phyloP scores from a whole-genome alignment of 2,329 filamentous ascomycete genomes.

The Diaporthe eres region DNA sequence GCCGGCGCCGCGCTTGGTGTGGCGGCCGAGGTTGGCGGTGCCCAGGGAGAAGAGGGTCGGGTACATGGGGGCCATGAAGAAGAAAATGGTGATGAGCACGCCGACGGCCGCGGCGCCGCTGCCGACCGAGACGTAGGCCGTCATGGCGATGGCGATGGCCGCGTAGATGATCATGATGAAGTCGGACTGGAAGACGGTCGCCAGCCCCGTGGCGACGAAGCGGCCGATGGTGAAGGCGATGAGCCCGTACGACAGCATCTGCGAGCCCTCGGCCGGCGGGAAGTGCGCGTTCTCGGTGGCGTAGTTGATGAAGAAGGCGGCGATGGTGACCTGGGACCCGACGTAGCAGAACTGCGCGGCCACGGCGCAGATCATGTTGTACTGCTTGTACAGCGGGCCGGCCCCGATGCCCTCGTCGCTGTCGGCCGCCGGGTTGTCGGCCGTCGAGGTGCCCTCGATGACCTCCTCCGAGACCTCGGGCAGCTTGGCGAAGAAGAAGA shows the following conservation, averaged over 20 bases:
- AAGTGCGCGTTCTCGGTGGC: slow-evolving; percentile 50
- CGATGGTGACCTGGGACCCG: slow-evolving; percentile 69
- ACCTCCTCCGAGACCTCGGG: slow-evolving; percentile 56
- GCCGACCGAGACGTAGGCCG: slow-evolving; percentile 46
- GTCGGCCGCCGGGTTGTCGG: slow-evolving; percentile 70
- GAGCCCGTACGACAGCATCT: slow-evolving; percentile 71
- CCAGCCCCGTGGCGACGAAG: slow-evolving; percentile 68
- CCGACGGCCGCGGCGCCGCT: slow-evolving; percentile 64
- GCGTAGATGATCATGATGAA: slow-evolving; percentile 63
- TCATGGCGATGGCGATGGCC: slow-evolving; percentile 62
- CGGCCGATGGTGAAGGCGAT: slow-evolving; percentile 72
- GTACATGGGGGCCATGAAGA: slow-evolving; percentile 72
- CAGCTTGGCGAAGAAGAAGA: slow-evolving; percentile 70
- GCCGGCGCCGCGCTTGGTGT: slow-evolving; percentile 68
- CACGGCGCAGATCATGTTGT: slow-evolving; percentile 72
- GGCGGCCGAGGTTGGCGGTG: slow-evolving; percentile 69
- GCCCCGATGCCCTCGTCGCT: slow-evolving; percentile 57
- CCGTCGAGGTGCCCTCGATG: slow-evolving; percentile 63
- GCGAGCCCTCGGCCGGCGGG: slow-evolving; percentile 51
- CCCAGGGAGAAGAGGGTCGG: slow-evolving; percentile 72
- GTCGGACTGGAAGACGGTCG: slow-evolving; percentile 64
- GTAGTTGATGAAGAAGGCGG: slow-evolving; percentile 69
- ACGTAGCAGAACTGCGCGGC: slow-evolving; percentile 76
- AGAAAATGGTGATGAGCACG: slow-evolving; percentile 69
- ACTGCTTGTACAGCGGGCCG: slow-evolving; percentile 70